These are phyloP conservation scores for Puccinia triticina DNA, from an alignment of 1,284 basidiomycete genomes.

Conservation along the genomic window DNA sequence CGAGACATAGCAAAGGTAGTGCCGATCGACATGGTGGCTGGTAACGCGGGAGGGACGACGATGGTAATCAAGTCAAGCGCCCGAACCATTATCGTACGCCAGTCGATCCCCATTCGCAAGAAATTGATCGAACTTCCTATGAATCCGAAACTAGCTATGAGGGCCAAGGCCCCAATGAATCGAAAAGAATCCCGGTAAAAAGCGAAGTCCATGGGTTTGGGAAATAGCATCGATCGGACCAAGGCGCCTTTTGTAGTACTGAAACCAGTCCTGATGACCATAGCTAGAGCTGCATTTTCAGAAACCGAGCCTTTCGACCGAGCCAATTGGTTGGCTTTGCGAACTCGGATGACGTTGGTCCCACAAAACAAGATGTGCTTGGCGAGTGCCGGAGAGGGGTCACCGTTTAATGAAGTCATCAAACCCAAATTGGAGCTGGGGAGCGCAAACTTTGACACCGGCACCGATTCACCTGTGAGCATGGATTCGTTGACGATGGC, in stretches of 20 bases:
- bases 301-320: constrained; percentile 56
- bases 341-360: constrained; percentile 87
- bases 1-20: constrained; percentile 92
- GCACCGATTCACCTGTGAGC: constrained; percentile 94
- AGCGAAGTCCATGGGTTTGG: constrained; percentile 82
- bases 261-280: constrained; percentile 93
- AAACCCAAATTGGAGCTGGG: constrained; percentile 52
- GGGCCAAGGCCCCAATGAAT: constrained; percentile 88
- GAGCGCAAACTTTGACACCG: constrained; percentile 81
- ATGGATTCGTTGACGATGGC: constrained; percentile 98
- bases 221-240: constrained; percentile 96
- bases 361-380: constrained; percentile 90
- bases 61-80: constrained; percentile 97
- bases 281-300: constrained; percentile 69
- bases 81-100: constrained; percentile 87
- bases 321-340: constrained; percentile 63
- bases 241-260: constrained; percentile 97
- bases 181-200: constrained; percentile 84
- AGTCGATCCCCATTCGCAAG: constrained; percentile 82
- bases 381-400: constrained; percentile 71
- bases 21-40: constrained; percentile 95
- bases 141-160: constrained; percentile 85
- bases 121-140: constrained; percentile 82
- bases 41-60: constrained; percentile 95
- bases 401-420: constrained; percentile 58